Base-by-base conservation (phyloP, 345 rosid species). In the Mangifera indica region DNA sequence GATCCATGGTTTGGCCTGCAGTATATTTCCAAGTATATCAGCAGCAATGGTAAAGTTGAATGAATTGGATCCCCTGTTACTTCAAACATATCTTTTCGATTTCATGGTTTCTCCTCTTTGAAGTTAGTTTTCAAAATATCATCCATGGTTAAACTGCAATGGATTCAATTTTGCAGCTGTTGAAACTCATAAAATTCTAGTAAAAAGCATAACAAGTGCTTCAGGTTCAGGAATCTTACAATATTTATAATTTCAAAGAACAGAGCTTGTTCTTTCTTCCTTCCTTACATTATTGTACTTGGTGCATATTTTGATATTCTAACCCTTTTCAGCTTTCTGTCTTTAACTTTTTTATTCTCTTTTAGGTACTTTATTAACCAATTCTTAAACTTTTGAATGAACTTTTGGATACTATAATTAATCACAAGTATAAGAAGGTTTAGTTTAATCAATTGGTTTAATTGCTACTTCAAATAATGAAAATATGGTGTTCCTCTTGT, bases 201-300 rank as follows among this genome's bases (percentile, higher is more conserved):
- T 51, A 18, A 26, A 49, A 66, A 17, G 24, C 57, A 15, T 63
- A 42, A 26, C n/a, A 3, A n/a, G 51, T 3, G 67, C 40, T 2
- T n/a, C 11, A 3, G 14, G 17, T 20, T 20, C 52, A 22, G 81
- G 79, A 77, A 77, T 69, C 83, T 24, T 29, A 65, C 72, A 77
- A 15, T 37, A 37, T 37, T 5, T 37, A 37, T 37, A 37, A 58
- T 77, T 74, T 70, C 78, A 78, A 69, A 44, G 72, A 77, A 78
- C 65, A 75, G 72, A 80, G 81, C 74, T 29, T 75, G 76, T 24
- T 56, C n/a, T n/a, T n/a, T n/a, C n/a, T n/a, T n/a, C n/a, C n/a
- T n/a, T n/a, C n/a, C n/a, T 40, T 48, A 10, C 24, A 73, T 71
- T 61, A 45, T 60, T 63, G 37, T 61, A 22, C 54, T 63, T 22